Base-by-base conservation (phyloP, 2,329 filamentous ascomycete species). In the Fusarium odoratissimum region DNA sequence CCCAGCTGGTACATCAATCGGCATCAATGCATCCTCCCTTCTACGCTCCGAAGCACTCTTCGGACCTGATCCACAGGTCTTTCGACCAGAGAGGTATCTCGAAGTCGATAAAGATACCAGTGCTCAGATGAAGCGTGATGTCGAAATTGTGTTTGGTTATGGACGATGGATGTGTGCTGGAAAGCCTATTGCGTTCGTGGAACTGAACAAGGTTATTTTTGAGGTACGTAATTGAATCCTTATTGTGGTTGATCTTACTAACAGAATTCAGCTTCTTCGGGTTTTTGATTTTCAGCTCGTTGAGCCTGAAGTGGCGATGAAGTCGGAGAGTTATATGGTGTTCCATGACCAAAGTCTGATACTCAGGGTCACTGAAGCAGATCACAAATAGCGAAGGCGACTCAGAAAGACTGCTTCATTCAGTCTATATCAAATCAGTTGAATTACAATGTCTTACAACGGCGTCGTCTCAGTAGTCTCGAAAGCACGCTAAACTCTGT, bases 161-260 rank as follows among this genome's bases (percentile, higher is more conserved):
- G 60, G 60, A 3, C 19, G 60, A 12, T 64, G 60, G 60, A 41
- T 42, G 33, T 64, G 60, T 3, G 44, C 44, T 23, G 60, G 60
- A 12, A 60, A 49, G 23, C 55, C 54, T 1, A 51, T 64, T 5
- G 35, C 60, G 2, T 49, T 60, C 4, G 51, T 64, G 54, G 60
- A 64, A 4, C n/a, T 64, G 6, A 49, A 64, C 31, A 64, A 60
- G 5, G 37, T 51, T 2, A 25, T 64, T 1, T 60, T 64, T 25
- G 60, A 64, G 55, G 60, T 60, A 44, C 25, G 6, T 51, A 3
- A 21, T 9, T 1, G 12, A 40, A 0, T 7, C 1, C 0, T 1
- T 3, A 7, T 1, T 16, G 1, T 17, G 1, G 1, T 0, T 12
- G 1, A 38, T 0, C 2, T 4, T 16, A 6, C 60, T 62, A 16